Percentiles rank a stretch among this genome's conserved stretches.
These are phyloP conservation scores for Phytopythium boreale DNA, from an alignment of 352 stramenopile species.

Conservation along the genomic window DNA sequence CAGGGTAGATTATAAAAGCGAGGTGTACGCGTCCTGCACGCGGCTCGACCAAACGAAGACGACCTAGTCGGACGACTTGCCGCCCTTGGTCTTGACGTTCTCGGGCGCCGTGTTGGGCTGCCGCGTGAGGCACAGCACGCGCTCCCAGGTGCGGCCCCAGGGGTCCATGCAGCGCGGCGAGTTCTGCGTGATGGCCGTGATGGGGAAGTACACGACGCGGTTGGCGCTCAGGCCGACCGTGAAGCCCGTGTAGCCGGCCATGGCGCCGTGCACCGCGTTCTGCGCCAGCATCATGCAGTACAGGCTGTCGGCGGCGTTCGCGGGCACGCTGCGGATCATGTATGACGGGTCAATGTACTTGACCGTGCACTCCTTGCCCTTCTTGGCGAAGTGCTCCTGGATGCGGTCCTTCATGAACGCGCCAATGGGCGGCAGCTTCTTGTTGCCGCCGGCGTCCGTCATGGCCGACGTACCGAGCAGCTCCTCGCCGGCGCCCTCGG, in stretches of 20 bases:
- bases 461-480: conserved; percentile 90
- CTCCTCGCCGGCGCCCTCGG: conserved; percentile 96
- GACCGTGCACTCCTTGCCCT: conserved; percentile 86
- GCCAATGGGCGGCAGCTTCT: conserved; percentile 95
- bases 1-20: conserved; percentile 1
- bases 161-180: conserved; percentile 88
- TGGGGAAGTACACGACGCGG: conserved; percentile 91
- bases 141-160: conserved; percentile 91
- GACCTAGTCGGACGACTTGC: conserved; percentile 65
- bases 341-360: conserved; percentile 98
- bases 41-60: background rate
- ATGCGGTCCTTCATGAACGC: conserved; percentile 97
- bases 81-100: conserved; percentile 38
- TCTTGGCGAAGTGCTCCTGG: conserved; percentile 91
- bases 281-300: conserved; percentile 98
- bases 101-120: conserved; percentile 91
- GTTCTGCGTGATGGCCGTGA: conserved; percentile 84
- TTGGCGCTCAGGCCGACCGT: conserved; percentile 98
- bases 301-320: conserved; percentile 92
- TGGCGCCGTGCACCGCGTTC: conserved; percentile 97
- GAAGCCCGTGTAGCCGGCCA: conserved; percentile 98
- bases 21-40: background rate
- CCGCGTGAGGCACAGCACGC: conserved; percentile 93
- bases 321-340: conserved; percentile 92
- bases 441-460: conserved; percentile 92